These are phyloP conservation scores for Hymenotorrendiella dingleyae DNA, from an alignment of 2,329 filamentous ascomycete genomes.

Conservation along the genomic window DNA sequence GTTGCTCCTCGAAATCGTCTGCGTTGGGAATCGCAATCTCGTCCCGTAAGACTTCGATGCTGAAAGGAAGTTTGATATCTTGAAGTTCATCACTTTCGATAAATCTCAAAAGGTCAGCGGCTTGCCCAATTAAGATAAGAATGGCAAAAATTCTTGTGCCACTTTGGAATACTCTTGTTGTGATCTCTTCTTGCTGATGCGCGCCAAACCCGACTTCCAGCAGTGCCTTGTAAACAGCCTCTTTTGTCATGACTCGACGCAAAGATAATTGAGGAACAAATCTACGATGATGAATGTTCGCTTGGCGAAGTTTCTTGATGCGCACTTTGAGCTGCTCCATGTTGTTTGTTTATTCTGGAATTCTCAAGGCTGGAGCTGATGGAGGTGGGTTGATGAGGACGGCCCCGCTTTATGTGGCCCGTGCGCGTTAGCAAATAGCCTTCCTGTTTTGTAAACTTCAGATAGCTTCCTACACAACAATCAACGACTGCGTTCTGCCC, in stretches of 20 bases:
- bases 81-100: neutral
- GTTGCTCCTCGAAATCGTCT: neutral
- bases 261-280: neutral
- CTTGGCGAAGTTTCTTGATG: neutral
- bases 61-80: neutral
- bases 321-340: neutral
- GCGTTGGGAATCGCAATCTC: neutral
- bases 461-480: too few relatives aligned
- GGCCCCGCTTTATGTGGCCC: too few relatives aligned
- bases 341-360: too few relatives aligned
- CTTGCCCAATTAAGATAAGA: neutral
- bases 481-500: too few relatives aligned
- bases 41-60: neutral
- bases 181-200: neutral
- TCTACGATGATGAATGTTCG: neutral
- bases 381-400: too few relatives aligned
- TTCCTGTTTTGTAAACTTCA: too few relatives aligned
- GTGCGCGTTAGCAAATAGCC: too few relatives aligned
- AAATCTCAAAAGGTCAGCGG: neutral
- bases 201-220: neutral
- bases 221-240: neutral
- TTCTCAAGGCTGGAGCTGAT: too few relatives aligned
- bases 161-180: neutral
- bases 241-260: neutral
- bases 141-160: neutral